Evolutionary conservation across 2,329 filamentous ascomycete genomes (phyloP).

Genomic region (Microsporum canis): DNA sequence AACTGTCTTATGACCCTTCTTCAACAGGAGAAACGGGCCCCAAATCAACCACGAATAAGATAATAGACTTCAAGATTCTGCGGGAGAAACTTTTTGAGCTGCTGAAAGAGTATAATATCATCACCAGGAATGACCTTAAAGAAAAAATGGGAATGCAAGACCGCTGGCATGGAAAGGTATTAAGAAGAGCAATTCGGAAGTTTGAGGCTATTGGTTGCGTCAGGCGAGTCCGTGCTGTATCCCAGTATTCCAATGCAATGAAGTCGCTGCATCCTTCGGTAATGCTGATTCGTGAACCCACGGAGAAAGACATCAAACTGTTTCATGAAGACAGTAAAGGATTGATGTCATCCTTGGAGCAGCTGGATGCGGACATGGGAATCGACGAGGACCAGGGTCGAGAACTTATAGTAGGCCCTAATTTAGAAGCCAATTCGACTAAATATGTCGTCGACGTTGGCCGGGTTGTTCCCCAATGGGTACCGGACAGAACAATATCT

Average conservation of each 20-base stretch:
- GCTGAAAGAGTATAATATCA: slow-evolving; percentile 40
- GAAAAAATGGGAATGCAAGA: slow-evolving; percentile 34
- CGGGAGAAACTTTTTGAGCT: slow-evolving; percentile 38
- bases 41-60: slow-evolving; percentile 17
- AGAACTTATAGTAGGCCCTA: slow-evolving; percentile 15
- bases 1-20: slow-evolving; percentile 10
- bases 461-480: slow-evolving; percentile 43
- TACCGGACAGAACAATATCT: slow-evolving; percentile 39
- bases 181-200: slow-evolving; percentile 35
- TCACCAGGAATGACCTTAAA: slow-evolving; percentile 44
- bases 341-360: slow-evolving; percentile 20
- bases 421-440: slow-evolving; percentile 1
- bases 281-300: slow-evolving; percentile 34
- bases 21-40: slow-evolving; percentile 12
- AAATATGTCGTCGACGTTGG: slow-evolving; percentile 21
- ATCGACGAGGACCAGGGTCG: slow-evolving; percentile 25
- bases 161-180: slow-evolving; percentile 30
- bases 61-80: slow-evolving; percentile 42
- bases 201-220: slow-evolving; percentile 37
- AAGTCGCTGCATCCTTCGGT: slow-evolving; percentile 33
- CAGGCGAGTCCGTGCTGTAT: slow-evolving; percentile 33
- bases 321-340: slow-evolving; percentile 29
- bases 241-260: slow-evolving; percentile 29
- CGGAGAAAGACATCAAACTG: slow-evolving; percentile 28
- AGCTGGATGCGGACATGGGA: slow-evolving; percentile 19